Evolutionary conservation across 2,329 filamentous ascomycete genomes (phyloP).

Genomic region (Furcasterigmium sp.): DNA sequence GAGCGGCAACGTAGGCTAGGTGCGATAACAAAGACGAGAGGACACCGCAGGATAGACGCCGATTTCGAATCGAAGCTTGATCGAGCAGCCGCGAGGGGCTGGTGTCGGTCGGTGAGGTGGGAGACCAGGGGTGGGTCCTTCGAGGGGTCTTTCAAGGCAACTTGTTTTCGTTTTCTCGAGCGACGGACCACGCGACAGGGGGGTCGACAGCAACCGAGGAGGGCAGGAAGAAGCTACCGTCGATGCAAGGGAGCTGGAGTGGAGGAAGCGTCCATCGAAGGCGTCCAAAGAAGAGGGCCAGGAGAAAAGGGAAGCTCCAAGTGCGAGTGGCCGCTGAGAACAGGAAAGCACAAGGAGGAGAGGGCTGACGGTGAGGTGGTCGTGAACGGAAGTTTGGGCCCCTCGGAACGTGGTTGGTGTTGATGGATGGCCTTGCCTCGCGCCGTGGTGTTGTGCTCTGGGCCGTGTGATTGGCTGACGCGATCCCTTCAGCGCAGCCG

Average conservation of each 20-base stretch:
- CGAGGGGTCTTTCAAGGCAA: background rate
- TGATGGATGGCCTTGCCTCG: slow-evolving; percentile 2
- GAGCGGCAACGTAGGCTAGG: background rate
- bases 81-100: background rate
- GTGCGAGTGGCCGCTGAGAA: background rate
- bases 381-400: slow-evolving; percentile 5
- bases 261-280: background rate
- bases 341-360: background rate
- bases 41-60: too few relatives aligned
- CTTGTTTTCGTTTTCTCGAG: slow-evolving; percentile 2
- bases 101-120: background rate
- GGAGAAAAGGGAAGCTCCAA: background rate
- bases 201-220: background rate
- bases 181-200: background rate
- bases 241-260: slow-evolving; percentile 1
- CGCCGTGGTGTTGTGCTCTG: slow-evolving; percentile 3
- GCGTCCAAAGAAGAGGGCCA: background rate
- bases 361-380: slow-evolving; percentile 1
- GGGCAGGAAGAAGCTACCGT: slow-evolving; percentile 5
- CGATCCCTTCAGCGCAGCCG: slow-evolving; percentile 2
- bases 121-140: background rate
- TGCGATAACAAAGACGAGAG: background rate
- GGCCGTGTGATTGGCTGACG: slow-evolving; percentile 9
- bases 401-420: slow-evolving; percentile 2
- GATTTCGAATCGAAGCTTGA: background rate